Evolutionary conservation across 148 eudicot genomes (phyloP), one percentile per base, ranked within the genome.

Genomic region (Cornus kousa): DNA sequence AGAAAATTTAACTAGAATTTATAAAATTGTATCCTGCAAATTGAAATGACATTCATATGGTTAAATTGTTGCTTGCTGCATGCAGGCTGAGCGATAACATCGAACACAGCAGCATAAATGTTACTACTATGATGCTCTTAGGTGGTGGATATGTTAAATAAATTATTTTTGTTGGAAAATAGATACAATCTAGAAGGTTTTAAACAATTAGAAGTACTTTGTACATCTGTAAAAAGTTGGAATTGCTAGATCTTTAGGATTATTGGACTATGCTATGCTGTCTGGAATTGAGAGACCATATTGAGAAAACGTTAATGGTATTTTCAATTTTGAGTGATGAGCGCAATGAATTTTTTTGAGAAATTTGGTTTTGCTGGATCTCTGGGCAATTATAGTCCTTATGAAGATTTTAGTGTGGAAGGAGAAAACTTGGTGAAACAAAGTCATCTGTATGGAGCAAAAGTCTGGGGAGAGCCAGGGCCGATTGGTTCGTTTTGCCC

Each of bases 271-370:
- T 20, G 22, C 55, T 12, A 4, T 20, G 22, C 55, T 12, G 23
- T 22, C 4, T 48, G 31, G 74, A 28, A 24, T 72, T 50, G 20
- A 72, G 62, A 72, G 23, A 12, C 74, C 62, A 72, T 71, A 53
- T 50, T 71, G 55, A 7, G 22, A n/a, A 69, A 33, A 43, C 48
- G 8, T 28, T 35, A 1, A 40, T 19, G 20, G 20, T 39, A 69
- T 48, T 35, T 69, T 39, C 5, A 9, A 23, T n/a, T 50, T 24
- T 48, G 60, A 65, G 55, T 66, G 57, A 75, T 75, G 83, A 75
- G 70, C 43, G 75, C 70, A 46, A 59, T 70, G 55, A 70, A n/a
- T 31, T 65, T 70, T 5, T 62, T 62, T 12, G 78, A 46, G 75
- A 11, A 32, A 31, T 57, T 39, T 10, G 32, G 19, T 71, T n/a